These are phyloP conservation scores for Trichoderma sp. DNA, from an alignment of 2,329 filamentous ascomycete genomes.

Conservation along the genomic window DNA sequence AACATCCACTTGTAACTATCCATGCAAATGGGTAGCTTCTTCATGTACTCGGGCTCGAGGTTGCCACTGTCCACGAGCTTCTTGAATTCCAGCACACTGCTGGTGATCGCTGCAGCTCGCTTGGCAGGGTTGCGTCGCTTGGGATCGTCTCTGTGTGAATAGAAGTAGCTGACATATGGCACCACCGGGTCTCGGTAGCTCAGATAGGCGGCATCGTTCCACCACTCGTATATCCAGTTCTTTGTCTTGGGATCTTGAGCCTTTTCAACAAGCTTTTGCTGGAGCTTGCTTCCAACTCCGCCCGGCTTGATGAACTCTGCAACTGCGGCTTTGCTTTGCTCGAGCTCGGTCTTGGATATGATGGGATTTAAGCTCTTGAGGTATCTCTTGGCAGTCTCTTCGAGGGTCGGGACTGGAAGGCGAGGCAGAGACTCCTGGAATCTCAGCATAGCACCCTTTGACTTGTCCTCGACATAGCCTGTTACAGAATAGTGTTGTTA, in stretches of 20 bases:
- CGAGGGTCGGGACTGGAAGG: conserved; percentile 78
- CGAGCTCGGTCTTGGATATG: conserved; percentile 69
- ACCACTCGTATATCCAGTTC: conserved; percentile 98
- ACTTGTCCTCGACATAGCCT: conserved; percentile 81
- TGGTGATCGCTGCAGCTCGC: conserved; percentile 88
- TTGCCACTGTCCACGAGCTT: conserved; percentile 80
- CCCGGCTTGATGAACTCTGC: conserved; percentile 88
- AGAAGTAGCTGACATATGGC: conserved; percentile 99
- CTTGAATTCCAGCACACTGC: conserved; percentile 90
- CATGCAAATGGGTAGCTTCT: conserved; percentile 96
- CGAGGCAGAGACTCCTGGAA: conserved; percentile 84
- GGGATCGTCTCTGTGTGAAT: conserved; percentile 94
- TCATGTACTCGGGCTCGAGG: conserved; percentile 98
- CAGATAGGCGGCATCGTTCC: conserved; percentile 94
- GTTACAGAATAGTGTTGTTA: conserved; percentile 6
- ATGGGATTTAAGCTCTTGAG: conserved; percentile 79
- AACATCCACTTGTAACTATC: conserved; percentile 99
- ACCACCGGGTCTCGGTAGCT: conserved; percentile 93
- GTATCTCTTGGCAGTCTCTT: conserved; percentile 81
- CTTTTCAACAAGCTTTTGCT: conserved; percentile 82
- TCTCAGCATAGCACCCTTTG: conserved; percentile 79
- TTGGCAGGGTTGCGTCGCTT: conserved; percentile 85
- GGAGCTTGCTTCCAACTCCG: conserved; percentile 78
- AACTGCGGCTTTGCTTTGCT: conserved; percentile 78
- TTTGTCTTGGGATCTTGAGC: conserved; percentile 78